These are phyloP conservation scores for Herpotrichia juniperi DNA, from an alignment of 2,329 filamentous ascomycete species.

Conservation along the genomic window DNA sequence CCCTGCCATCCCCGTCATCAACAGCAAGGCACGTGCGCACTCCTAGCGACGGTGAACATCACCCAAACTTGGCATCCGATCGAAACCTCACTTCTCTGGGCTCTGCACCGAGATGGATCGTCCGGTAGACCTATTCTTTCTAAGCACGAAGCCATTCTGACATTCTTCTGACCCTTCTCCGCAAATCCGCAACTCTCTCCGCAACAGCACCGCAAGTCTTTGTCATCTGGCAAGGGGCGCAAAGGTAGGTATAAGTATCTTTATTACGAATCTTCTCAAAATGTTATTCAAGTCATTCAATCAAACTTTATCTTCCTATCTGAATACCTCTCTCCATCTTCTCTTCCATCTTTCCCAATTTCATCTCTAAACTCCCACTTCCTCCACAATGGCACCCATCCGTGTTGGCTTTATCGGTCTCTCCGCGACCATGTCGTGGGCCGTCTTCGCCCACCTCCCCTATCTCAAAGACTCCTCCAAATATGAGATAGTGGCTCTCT, in stretches of 20 bases:
- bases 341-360: background rate
- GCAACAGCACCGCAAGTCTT: slow-evolving; percentile 17
- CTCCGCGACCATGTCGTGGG: slow-evolving; percentile 16
- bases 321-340: background rate
- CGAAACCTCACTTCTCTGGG: background rate
- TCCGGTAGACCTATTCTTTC: slow-evolving; percentile 6
- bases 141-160: slow-evolving; percentile 7
- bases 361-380: background rate
- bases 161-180: background rate
- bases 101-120: background rate
- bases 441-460: slow-evolving; percentile 44
- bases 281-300: slow-evolving; percentile 3
- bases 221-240: slow-evolving; percentile 4
- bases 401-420: slow-evolving; percentile 36
- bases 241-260: background rate
- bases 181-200: slow-evolving; percentile 20
- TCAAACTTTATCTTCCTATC: background rate
- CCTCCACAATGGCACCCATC: slow-evolving; percentile 30
- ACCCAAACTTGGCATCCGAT: background rate
- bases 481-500: slow-evolving; percentile 55
- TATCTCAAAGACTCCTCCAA: slow-evolving; percentile 36
- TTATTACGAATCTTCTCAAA: background rate
- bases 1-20: background rate
- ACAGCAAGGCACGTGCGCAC: slow-evolving; percentile 1
- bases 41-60: background rate